These are phyloP conservation scores for Mortierella alpina DNA, from an alignment of 192 early-diverging fungal species.

Conservation along the genomic window DNA sequence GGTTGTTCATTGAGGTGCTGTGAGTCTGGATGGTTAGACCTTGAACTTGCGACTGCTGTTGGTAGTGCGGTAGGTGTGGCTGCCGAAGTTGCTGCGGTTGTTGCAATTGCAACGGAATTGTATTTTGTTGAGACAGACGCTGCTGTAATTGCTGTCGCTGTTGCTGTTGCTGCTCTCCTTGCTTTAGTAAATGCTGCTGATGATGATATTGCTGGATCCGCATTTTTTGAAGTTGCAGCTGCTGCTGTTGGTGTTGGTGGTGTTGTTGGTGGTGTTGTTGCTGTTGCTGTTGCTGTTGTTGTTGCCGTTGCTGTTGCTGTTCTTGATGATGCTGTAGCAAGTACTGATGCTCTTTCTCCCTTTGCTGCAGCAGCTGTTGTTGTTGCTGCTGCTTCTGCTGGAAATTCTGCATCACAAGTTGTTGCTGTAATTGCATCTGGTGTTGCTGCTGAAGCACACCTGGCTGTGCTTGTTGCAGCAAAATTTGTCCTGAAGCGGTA, in stretches of 20 bases:
- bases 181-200: background rate
- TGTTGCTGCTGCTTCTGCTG: background rate
- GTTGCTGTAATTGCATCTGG: no score
- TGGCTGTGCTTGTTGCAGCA: no score
- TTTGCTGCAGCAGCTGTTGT: background rate
- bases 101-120: no score
- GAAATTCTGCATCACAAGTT: background rate
- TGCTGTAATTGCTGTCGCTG: background rate
- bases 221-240: background rate
- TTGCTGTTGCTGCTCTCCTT: background rate
- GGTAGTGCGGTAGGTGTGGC: no score
- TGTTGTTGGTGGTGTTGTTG: slow-evolving; percentile 1
- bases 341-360: background rate
- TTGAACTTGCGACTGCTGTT: no score
- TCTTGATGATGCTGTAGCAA: slow-evolving; percentile 6
- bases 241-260: background rate
- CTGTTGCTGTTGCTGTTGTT: background rate
- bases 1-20: no score
- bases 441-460: no score
- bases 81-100: no score
- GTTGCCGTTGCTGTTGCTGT: background rate
- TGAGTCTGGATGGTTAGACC: no score
- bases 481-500: no score
- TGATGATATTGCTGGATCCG: background rate
- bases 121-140: background rate